Percentiles rank a stretch among this genome's conserved stretches.
These are phyloP conservation scores for Termitomyces sp. DNA, from an alignment of 768 basidiomycete species.

Conservation along the genomic window DNA sequence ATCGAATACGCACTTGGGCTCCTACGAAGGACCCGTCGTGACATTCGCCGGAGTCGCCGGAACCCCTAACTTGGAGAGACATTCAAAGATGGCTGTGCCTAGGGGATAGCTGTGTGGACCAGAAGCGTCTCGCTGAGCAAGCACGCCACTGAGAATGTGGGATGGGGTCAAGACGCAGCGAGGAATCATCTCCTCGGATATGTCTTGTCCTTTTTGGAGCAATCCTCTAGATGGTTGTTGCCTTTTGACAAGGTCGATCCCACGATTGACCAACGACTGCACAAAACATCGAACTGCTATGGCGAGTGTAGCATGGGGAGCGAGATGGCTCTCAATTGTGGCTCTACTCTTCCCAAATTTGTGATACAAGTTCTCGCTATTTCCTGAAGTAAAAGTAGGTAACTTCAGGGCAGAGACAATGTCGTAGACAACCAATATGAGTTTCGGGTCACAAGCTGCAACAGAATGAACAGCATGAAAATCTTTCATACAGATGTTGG, in stretches of 20 bases:
- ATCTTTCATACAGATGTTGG: not conserved
- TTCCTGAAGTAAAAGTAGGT: constrained; percentile 18
- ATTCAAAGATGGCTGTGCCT: constrained; percentile 24
- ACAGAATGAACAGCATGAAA: constrained; percentile 20
- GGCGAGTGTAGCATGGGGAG: constrained; percentile 39
- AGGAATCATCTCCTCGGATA: constrained; percentile 12
- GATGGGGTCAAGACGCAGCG: constrained; percentile 36
- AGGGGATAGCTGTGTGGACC: constrained; percentile 6
- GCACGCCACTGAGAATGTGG: constrained; percentile 40
- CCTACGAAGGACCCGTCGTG: not conserved
- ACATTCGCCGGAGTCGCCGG: constrained; percentile 3
- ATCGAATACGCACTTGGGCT: not conserved
- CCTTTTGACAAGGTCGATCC: constrained; percentile 30
- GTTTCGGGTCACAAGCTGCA: constrained; percentile 28
- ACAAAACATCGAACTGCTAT: constrained; percentile 32
- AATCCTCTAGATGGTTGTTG: constrained; percentile 25
- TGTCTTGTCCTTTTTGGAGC: constrained; percentile 16
- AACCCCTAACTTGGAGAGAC: constrained; percentile 29
- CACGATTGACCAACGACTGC: constrained; percentile 32
- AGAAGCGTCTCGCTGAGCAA: constrained; percentile 24
- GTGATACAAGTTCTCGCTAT: constrained; percentile 18
- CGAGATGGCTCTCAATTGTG: constrained; percentile 32
- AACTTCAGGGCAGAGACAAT: constrained; percentile 25
- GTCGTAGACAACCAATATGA: constrained; percentile 29
- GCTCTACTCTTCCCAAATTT: constrained; percentile 23